Conservation (phyloP, 495 filamentous ascomycete species). For the Aspergillus wentii region DNA sequence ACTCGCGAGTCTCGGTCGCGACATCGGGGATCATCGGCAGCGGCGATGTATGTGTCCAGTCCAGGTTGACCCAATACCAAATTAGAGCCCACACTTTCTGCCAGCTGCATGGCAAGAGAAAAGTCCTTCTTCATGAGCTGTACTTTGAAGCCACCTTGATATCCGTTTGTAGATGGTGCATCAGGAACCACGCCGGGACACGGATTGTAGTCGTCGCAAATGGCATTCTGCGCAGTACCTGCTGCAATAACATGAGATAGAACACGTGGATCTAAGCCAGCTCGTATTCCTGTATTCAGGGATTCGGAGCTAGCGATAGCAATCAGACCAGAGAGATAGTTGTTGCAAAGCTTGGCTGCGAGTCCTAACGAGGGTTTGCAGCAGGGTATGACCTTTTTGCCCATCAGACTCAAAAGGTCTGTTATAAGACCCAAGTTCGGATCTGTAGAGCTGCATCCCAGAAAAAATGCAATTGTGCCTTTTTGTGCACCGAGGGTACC, state of each 20-base stretch:
- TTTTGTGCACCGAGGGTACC: conserved; percentile 42
- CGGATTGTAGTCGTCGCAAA: conserved; percentile 46
- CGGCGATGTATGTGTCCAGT: conserved; percentile 41
- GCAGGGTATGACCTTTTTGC: conserved; percentile 44
- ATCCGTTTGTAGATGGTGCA: conserved; percentile 42
- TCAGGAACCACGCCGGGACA: conserved; percentile 46
- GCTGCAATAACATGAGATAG: conserved; percentile 44
- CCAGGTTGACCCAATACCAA: conserved; percentile 35
- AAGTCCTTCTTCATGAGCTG: conserved; percentile 53
- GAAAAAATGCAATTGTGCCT: conserved; percentile 44
- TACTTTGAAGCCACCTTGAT: conserved; percentile 47
- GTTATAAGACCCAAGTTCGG: conserved; percentile 23
- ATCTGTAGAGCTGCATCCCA: conserved; percentile 33
- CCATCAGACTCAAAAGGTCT: conserved; percentile 38
- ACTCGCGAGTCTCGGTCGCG: conserved; percentile 47
- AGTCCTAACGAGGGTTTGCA: conserved; percentile 46
- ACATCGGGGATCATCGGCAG: conserved; percentile 39
- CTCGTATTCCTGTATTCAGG: conserved; percentile 50
- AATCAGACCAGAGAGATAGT: conserved; percentile 50
- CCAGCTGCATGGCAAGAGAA: conserved; percentile 42
- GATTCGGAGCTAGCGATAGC: conserved; percentile 49
- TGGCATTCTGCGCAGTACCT: conserved; percentile 46
- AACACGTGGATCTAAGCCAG: conserved; percentile 43
- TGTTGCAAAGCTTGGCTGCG: conserved; percentile 51
- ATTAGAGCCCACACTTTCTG: conserved; percentile 35